Evolutionary conservation across 2,329 filamentous ascomycete genomes (phyloP).

Genomic region (Xylariaceae sp.): DNA sequence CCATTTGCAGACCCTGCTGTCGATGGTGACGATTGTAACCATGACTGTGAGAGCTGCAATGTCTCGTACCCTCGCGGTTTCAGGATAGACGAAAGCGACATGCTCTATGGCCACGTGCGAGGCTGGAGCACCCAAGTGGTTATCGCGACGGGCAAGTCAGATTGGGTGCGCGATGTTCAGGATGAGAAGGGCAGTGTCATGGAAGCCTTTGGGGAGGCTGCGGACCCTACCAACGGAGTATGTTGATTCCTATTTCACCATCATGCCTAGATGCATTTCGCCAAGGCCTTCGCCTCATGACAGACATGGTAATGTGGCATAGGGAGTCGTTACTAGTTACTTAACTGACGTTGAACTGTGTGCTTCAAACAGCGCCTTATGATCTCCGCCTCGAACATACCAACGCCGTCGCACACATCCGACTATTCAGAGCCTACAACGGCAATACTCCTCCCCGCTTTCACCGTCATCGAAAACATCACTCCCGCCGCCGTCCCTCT

Average conservation of each 20-base stretch:
- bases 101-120: conserved; percentile 79
- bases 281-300: background rate
- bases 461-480: conserved; percentile 78
- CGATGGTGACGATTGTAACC: conserved; percentile 85
- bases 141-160: conserved; percentile 90
- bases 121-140: conserved; percentile 86
- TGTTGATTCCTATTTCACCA: conserved; percentile 30
- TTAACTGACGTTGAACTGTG: conserved; percentile 2
- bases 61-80: conserved; percentile 69
- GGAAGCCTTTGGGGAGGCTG: conserved; percentile 62
- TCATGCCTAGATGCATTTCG: background rate
- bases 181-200: conserved; percentile 85
- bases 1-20: conserved; percentile 66
- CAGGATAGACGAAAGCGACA: conserved; percentile 71
- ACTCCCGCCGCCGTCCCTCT: conserved; percentile 68
- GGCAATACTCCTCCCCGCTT: conserved; percentile 78
- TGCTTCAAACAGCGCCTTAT: conserved; percentile 62
- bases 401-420: conserved; percentile 63
- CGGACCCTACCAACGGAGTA: conserved; percentile 65
- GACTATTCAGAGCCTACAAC: conserved; percentile 68
- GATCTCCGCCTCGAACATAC: conserved; percentile 89
- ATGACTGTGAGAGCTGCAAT: conserved; percentile 79
- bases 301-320: no score
- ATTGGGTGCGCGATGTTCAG: conserved; percentile 86
- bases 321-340: no score